phyloP scores from a whole-genome alignment of 108 stramenopile genomes.

The Fistulifera pelliculosa region DNA sequence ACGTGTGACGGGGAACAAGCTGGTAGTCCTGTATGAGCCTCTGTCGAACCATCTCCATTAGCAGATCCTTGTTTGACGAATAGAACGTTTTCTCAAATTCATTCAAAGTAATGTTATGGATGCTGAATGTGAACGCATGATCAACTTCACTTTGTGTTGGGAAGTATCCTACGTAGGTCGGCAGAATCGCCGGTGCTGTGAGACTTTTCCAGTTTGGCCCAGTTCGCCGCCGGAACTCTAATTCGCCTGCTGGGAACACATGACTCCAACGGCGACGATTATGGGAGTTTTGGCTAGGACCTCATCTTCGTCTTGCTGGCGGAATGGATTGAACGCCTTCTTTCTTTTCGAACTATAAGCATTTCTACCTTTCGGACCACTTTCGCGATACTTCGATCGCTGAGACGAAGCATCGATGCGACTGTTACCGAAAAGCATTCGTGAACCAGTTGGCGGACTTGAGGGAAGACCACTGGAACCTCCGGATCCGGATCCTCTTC shows the following conservation, averaged over 20 bases:
- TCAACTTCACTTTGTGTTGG: slow-evolving; percentile 83
- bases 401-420: too few relatives aligned
- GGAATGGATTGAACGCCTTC: slow-evolving; percentile 86
- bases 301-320: slow-evolving; percentile 86
- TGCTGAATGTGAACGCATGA: slow-evolving; percentile 56
- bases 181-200: slow-evolving; percentile 93
- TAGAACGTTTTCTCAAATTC: slow-evolving; percentile 68
- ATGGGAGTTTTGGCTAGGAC: slow-evolving; percentile 86
- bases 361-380: too few relatives aligned
- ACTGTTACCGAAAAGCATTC: too few relatives aligned
- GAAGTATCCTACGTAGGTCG: slow-evolving; percentile 92
- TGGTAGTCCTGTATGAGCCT: slow-evolving; percentile 77
- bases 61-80: slow-evolving; percentile 62
- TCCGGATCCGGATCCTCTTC: too few relatives aligned
- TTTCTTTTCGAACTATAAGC: slow-evolving; percentile 14
- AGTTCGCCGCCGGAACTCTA: slow-evolving; percentile 40
- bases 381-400: too few relatives aligned
- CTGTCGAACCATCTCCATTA: slow-evolving; percentile 87
- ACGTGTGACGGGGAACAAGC: slow-evolving; percentile 45
- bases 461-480: too few relatives aligned
- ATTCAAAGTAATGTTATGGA: slow-evolving; percentile 62
- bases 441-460: too few relatives aligned
- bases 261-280: slow-evolving; percentile 94
- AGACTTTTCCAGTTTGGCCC: slow-evolving; percentile 94
- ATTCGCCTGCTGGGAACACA: slow-evolving; percentile 89